Conservation (phyloP, 306 rosid genomes). For the Prunus kanzakura region DNA sequence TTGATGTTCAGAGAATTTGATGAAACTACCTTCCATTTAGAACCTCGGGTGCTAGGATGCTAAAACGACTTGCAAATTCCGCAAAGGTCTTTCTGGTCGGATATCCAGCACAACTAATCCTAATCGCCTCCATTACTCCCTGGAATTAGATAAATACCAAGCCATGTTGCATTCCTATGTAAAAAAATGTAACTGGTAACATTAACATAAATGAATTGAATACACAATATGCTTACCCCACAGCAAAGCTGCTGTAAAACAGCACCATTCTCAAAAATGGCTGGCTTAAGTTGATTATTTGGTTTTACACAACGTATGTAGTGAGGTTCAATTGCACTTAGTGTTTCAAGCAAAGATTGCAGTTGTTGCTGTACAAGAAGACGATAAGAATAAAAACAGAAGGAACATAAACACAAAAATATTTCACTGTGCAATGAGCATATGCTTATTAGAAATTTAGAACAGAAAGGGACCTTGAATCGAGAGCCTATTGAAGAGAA, state of each 20-base stretch:
- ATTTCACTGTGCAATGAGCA: background rate
- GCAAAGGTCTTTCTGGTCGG: constrained; percentile 81
- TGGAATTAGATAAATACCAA: constrained; percentile 24
- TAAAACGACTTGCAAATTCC: constrained; percentile 76
- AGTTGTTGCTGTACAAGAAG: constrained; percentile 67
- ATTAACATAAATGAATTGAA: constrained; percentile 11
- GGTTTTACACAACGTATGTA: constrained; percentile 96
- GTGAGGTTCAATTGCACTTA: constrained; percentile 91
- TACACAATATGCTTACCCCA: constrained; percentile 60
- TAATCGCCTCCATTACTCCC: constrained; percentile 99
- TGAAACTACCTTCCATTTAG: constrained; percentile 56
- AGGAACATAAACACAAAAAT: background rate
- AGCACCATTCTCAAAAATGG: constrained; percentile 75
- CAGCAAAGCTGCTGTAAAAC: constrained; percentile 88
- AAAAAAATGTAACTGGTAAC: constrained; percentile 3
- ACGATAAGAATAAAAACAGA: constrained; percentile 17
- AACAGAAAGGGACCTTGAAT: constrained; percentile 63
- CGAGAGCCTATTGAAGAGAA: constrained; percentile 85
- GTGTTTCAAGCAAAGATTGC: constrained; percentile 90
- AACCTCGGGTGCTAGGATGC: constrained; percentile 60
- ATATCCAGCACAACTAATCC: constrained; percentile 97
- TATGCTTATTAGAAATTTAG: constrained; percentile 12
- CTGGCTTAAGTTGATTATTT: constrained; percentile 82
- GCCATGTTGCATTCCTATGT: constrained; percentile 11
- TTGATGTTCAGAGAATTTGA: background rate